Evolutionary conservation across 805 yeast species (phyloP), one percentile per base, ranked within the genome.

Genomic region (Ogataea paradorogensis): DNA sequence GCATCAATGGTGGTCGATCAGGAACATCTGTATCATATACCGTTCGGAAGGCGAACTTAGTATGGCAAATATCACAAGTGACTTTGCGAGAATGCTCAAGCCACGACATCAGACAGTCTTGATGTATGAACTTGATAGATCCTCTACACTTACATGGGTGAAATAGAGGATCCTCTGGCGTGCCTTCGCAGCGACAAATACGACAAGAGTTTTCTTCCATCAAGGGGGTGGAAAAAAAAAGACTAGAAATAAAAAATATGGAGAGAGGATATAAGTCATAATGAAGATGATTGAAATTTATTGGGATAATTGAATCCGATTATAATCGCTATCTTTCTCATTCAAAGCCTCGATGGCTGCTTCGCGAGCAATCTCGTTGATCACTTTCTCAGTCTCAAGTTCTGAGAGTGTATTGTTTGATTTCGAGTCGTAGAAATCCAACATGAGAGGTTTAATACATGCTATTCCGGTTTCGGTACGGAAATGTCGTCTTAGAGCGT

Each of bases 71-170:
- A 59, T 91, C 98, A 71, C 98, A 93, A 27, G 75, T 70, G 24
- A 73, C 72, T 43, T 80, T 78, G 36, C 74, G 69, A 14, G 85
- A 70, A 56, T 79, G 89, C 35, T 73, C 70, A 28, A 93, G 73
- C 99, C 99, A 91, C 55, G 87, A 93, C 53, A 80, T 66, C 32
- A 91, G 64, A 61, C 99, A 93, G 40, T 84, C 95, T 61, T 91
- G 95, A 61, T 93, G 99, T 38, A 93, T 86, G 55, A 81, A 90
- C 58, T 83, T 84, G 59, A 93, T 95, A 10, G 95, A 84, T 1
- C 99, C 99, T 38, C 88, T 73, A 64, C 99, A 93, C 55, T 78
- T 82, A 64, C 99, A 93, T 3, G 99, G 99, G 61, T 85, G 90
- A 48, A 76, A 82, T 32, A 93, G 67, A 3, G 96, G 96, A 48